Evolutionary conservation across 2,329 filamentous ascomycete genomes (phyloP), one percentile per base, ranked within the genome.

Genomic region (Scolecobasidium constrictum): DNA sequence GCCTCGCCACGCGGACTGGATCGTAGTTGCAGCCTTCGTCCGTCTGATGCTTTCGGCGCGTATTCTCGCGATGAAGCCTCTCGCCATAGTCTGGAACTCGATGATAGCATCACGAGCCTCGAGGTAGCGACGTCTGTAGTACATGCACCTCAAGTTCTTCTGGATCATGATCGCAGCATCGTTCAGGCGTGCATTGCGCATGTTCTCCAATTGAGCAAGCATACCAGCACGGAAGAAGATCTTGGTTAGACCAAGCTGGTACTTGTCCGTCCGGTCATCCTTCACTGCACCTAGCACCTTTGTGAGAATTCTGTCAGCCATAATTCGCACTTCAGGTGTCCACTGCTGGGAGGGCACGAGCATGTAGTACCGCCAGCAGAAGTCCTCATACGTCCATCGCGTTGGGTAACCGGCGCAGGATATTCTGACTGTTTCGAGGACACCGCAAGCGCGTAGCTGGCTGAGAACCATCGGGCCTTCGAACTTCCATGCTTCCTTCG

Each of bases 151-250:
- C 44, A 98, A 68, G 57, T 98, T 98, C 79, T 98, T 98, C 65
- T 98, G 92, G 44, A 98, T 98, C 79, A 98, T 84, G 53, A 94
- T 85, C 11, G 92, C 92, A 52, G 88, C 94, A 51, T 87, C 84
- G 59, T 94, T 96, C 58, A 98, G 73, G 46, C 88, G 81, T 50
- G 74, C 86, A 11, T 92, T 95, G 46, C 92, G 80, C 50, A 95
- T 72, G 52, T 95, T 95, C 66, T 98, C 92, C 40, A 98, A 70
- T 68, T 95, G 95, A 5, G 92, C 92, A 53, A 98, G 80, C 92
- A 98, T 98, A 63, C 92, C 92, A 44, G 92, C 92, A 47, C 92
- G 83, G 78, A 98, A 98, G 69, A 98, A 98, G 59, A 98, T 95
- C 69, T 98, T 98, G 41, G 90, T 96, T 51, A 96, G 71, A 66